These are phyloP conservation scores for Colletotrichum euphorbiae DNA, from an alignment of 2,329 filamentous ascomycete species.

Conservation along the genomic window DNA sequence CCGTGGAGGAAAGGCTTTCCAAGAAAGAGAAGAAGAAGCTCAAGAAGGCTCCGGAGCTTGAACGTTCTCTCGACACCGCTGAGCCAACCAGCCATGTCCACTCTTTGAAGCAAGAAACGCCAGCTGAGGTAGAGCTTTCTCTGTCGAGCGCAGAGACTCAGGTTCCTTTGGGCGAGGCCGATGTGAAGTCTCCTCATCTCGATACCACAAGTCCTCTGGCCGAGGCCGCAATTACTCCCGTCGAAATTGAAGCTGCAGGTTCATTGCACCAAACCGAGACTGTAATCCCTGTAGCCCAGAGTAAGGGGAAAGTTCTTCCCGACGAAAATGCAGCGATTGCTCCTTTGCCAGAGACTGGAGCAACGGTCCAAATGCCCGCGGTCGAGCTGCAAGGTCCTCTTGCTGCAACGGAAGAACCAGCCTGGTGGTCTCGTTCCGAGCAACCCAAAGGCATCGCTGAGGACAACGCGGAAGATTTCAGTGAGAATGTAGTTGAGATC, in stretches of 20 bases:
- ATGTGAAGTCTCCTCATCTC: no score
- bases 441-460: background rate
- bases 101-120: conserved; percentile 3
- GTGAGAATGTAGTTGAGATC: background rate
- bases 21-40: conserved; percentile 47
- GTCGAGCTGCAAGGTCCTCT: background rate
- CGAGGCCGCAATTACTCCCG: background rate
- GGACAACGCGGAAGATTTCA: no score
- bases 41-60: conserved; percentile 42
- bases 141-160: conserved; percentile 14
- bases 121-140: conserved; percentile 35
- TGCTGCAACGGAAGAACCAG: no score
- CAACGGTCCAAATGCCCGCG: background rate
- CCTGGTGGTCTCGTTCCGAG: background rate
- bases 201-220: background rate
- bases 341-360: background rate
- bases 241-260: background rate
- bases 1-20: conserved; percentile 22
- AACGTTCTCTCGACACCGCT: conserved; percentile 12
- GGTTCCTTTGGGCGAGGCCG: background rate
- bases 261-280: background rate
- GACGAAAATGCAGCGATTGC: background rate
- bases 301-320: no score
- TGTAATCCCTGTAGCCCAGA: background rate
- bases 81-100: conserved; percentile 12